phyloP scores from a whole-genome alignment of 495 filamentous ascomycete genomes.

The Xylaria grammica region DNA sequence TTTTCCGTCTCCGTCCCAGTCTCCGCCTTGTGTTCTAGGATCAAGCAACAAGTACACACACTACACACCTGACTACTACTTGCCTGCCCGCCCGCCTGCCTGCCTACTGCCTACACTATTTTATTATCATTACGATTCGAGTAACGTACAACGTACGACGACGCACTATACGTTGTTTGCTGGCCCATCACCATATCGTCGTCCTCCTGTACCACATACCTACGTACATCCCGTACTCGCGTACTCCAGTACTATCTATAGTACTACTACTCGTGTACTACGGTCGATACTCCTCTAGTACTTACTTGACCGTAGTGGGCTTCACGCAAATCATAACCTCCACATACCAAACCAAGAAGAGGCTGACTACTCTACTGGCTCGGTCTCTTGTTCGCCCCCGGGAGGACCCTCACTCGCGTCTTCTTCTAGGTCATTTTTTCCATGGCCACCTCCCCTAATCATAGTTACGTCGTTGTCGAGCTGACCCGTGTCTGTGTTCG shows the following conservation, averaged over 20 bases:
- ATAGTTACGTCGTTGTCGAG: slow-evolving; percentile 41
- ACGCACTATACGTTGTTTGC: slow-evolving; percentile 17
- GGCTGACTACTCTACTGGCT: slow-evolving; percentile 25
- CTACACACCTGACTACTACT: neutral
- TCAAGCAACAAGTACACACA: slow-evolving; percentile 12
- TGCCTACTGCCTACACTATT: neutral
- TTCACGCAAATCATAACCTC: slow-evolving; percentile 35
- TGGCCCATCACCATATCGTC: slow-evolving; percentile 9
- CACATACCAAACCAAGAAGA: slow-evolving; percentile 32
- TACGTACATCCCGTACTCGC: slow-evolving; percentile 3
- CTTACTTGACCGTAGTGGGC: slow-evolving; percentile 21
- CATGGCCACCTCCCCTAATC: slow-evolving; percentile 46
- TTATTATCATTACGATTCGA: slow-evolving; percentile 1
- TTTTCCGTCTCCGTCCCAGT: slow-evolving; percentile 10
- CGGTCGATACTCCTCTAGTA: neutral
- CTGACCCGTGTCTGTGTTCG: slow-evolving; percentile 22
- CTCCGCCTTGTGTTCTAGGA: slow-evolving; percentile 12
- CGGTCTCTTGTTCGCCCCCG: slow-evolving; percentile 28
- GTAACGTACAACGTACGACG: slow-evolving; percentile 16
- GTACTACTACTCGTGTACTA: neutral
- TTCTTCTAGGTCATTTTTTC: slow-evolving; percentile 41
- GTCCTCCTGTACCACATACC: neutral
- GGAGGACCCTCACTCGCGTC: slow-evolving; percentile 29
- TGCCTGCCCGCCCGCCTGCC: neutral
- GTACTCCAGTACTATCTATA: slow-evolving; percentile 10